Conservation (phyloP, 345 rosid species). For the Dipteronia sinensis region DNA sequence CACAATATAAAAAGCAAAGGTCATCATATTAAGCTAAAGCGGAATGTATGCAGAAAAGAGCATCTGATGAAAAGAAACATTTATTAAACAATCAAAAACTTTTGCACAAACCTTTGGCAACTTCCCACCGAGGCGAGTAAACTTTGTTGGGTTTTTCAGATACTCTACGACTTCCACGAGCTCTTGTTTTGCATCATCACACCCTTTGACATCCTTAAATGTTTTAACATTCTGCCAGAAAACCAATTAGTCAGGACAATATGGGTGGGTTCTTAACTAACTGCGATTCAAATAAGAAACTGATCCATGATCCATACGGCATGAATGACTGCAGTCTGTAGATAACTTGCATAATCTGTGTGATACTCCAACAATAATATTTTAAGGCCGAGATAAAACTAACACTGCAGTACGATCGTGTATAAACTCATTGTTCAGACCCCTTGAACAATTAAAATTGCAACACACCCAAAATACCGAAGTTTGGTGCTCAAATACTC, state of each 20-base stretch:
- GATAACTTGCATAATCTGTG: background rate
- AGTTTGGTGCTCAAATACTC: background rate
- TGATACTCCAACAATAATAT: background rate
- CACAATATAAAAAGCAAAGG: background rate
- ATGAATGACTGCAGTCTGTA: conserved; percentile 12
- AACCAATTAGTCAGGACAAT: conserved; percentile 29
- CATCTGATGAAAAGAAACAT: background rate
- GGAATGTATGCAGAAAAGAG: background rate
- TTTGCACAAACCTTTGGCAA: conserved; percentile 82
- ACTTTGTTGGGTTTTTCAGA: conserved; percentile 88
- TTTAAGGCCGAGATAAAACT: background rate
- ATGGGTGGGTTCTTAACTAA: background rate
- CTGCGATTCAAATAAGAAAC: conserved; percentile 2
- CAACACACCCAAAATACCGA: background rate
- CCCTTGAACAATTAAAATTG: background rate
- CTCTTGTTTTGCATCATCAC: conserved; percentile 99
- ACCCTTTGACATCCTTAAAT: conserved; percentile 98
- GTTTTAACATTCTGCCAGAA: conserved; percentile 89
- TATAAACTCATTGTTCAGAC: background rate
- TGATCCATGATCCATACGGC: conserved; percentile 7
- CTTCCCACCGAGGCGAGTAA: conserved; percentile 99
- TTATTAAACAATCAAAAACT: background rate
- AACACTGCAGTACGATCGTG: background rate
- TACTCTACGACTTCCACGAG: conserved; percentile 99
- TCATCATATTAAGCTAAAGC: conserved; percentile 11